A percentile compares a stretch with the other conserved stretches of the same genome.
These are phyloP conservation scores for Auricularia sp. DNA, from an alignment of 768 basidiomycete species.

Conservation along the genomic window DNA sequence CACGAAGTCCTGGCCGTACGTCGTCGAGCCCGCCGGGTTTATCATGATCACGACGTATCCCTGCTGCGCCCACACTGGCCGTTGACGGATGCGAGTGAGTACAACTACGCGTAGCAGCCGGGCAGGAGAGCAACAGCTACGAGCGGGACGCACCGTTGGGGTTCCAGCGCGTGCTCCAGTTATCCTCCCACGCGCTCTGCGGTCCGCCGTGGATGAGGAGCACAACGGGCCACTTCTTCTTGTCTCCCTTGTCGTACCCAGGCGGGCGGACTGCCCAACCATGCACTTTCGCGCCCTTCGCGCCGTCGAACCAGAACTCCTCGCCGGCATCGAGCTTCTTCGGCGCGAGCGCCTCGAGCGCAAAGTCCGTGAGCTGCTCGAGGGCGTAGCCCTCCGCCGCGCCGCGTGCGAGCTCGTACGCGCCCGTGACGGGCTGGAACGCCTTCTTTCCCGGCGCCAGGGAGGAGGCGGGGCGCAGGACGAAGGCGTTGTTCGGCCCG, in stretches of 20 bases:
- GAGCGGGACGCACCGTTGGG: constrained; percentile 48
- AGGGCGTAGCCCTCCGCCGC: constrained; percentile 35
- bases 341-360: constrained; percentile 41
- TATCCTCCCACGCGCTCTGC: constrained; percentile 76
- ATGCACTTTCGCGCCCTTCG: constrained; percentile 63
- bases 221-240: constrained; percentile 69
- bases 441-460: constrained; percentile 26
- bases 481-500: constrained; percentile 69
- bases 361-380: constrained; percentile 56
- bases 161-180: constrained; percentile 92
- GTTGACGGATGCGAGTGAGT: not conserved
- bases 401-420: constrained; percentile 48
- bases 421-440: constrained; percentile 45
- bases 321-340: constrained; percentile 58
- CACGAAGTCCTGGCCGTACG: constrained; percentile 87
- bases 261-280: constrained; percentile 79
- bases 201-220: constrained; percentile 73
- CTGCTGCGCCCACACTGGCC: constrained; percentile 66
- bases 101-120: not conserved
- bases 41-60: constrained; percentile 84
- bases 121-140: not conserved
- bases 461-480: constrained; percentile 40
- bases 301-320: constrained; percentile 86
- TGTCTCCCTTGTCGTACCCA: constrained; percentile 56
- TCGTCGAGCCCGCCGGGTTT: constrained; percentile 91